These are phyloP conservation scores for Fusarium liriodendri DNA, from an alignment of 2,329 filamentous ascomycete genomes.

Conservation along the genomic window DNA sequence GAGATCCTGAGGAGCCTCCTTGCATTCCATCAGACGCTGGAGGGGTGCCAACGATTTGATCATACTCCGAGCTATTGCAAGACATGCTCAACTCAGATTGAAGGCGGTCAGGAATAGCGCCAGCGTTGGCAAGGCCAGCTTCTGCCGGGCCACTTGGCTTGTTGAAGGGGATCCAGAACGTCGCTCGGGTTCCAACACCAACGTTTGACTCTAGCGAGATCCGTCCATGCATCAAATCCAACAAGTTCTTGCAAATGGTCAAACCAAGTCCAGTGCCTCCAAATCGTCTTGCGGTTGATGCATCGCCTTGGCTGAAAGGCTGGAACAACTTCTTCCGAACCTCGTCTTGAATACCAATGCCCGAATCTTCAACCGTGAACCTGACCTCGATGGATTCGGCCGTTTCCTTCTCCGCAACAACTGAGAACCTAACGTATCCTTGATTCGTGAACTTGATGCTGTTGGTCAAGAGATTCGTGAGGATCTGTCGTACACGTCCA, in stretches of 20 bases:
- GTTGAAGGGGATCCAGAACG: slow-evolving; percentile 81
- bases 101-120: slow-evolving; percentile 73
- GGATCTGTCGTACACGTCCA: slow-evolving; percentile 83
- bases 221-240: slow-evolving; percentile 83
- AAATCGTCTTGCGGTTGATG: slow-evolving; percentile 82
- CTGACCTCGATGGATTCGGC: slow-evolving; percentile 73
- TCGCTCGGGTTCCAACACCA: slow-evolving; percentile 77
- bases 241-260: slow-evolving; percentile 83
- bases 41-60: slow-evolving; percentile 58
- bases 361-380: slow-evolving; percentile 81
- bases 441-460: slow-evolving; percentile 80
- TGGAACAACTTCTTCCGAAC: slow-evolving; percentile 79
- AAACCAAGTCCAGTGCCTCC: slow-evolving; percentile 82
- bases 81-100: slow-evolving; percentile 73
- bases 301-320: slow-evolving; percentile 85
- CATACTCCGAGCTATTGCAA: slow-evolving; percentile 74
- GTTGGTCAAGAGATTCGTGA: slow-evolving; percentile 83
- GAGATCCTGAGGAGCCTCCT: slow-evolving; percentile 36
- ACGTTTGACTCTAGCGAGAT: slow-evolving; percentile 76
- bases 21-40: slow-evolving; percentile 44
- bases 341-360: slow-evolving; percentile 84
- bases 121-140: slow-evolving; percentile 69
- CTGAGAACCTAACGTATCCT: slow-evolving; percentile 74
- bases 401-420: slow-evolving; percentile 72
- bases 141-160: slow-evolving; percentile 67